Evolutionary conservation across 257 asterid species (phyloP).

Genomic region (Galeopsis tetrahit): DNA sequence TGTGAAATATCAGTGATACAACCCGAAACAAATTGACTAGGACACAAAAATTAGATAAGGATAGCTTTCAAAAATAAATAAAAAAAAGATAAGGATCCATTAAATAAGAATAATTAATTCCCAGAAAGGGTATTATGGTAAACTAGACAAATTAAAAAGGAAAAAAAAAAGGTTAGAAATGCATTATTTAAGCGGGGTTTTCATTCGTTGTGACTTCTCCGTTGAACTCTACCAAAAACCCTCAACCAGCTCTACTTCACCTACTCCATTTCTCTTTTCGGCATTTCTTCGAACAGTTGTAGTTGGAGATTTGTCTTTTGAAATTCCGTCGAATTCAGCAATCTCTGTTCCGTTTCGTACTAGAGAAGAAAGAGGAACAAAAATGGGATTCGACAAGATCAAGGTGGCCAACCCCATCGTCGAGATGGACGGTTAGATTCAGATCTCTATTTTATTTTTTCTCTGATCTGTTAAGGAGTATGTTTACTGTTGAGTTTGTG

Average conservation of each 20-base stretch:
- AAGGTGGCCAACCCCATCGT: conserved; percentile 97
- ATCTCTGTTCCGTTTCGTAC: conserved; percentile 2
- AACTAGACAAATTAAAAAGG: not conserved
- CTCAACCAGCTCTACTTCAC: conserved; percentile 34
- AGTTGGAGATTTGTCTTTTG: conserved; percentile 21
- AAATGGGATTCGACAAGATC: conserved; percentile 85
- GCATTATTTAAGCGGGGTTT: conserved; percentile 13
- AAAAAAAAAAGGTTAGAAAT: not conserved
- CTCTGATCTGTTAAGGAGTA: conserved; percentile 31
- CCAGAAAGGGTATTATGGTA: not conserved
- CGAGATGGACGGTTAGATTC: conserved; percentile 98
- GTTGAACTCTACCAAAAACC: conserved; percentile 21
- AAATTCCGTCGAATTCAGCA: conserved; percentile 20
- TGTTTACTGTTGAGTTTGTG: conserved; percentile 26
- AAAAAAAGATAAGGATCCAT: not conserved
- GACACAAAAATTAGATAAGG: not conserved
- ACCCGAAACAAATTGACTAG: not conserved
- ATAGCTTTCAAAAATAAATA: no score
- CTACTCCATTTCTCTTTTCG: conserved; percentile 22
- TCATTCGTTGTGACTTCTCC: not conserved
- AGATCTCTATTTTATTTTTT: conserved; percentile 42
- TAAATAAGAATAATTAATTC: not conserved
- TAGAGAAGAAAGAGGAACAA: conserved; percentile 5
- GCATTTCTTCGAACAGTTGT: conserved; percentile 14
- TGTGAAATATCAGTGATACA: not conserved